A percentile compares a stretch with the other conserved stretches of the same genome.
phyloP scores from a whole-genome alignment of 192 early-diverging fungal species.

The Podila epigama region DNA sequence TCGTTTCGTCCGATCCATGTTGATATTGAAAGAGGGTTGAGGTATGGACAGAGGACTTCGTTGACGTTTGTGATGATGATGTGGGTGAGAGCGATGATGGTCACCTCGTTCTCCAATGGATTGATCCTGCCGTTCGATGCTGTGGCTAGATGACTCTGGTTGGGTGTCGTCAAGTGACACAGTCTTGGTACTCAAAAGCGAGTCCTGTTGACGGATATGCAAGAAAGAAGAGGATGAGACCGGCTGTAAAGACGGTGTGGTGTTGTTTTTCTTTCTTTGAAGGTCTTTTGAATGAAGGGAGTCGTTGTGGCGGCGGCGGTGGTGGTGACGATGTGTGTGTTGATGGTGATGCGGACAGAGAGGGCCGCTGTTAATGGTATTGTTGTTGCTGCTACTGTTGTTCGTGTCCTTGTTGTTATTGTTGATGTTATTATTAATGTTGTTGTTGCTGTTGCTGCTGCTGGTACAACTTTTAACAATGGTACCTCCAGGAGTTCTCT shows the following conservation, averaged over 20 bases:
- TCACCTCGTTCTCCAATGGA: neutral
- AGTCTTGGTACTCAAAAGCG: too few species aligned
- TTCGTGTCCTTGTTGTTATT: slow-evolving; percentile 1
- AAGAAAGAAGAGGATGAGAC: too few species aligned
- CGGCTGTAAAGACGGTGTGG: too few species aligned
- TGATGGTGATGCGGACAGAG: neutral
- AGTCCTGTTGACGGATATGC: too few species aligned
- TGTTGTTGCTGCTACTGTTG: neutral
- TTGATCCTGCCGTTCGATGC: neutral
- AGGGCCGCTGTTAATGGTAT: neutral
- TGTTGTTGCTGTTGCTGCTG: slow-evolving; percentile 3
- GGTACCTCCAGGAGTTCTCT: neutral
- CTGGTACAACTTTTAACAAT: slow-evolving; percentile 3
- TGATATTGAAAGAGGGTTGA: slow-evolving; percentile 5
- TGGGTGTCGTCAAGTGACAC: neutral
- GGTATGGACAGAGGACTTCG: slow-evolving; percentile 21
- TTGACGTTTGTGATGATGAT: slow-evolving; percentile 30
- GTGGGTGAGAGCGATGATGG: slow-evolving; percentile 6
- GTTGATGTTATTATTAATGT: slow-evolving; percentile 4
- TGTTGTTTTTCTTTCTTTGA: slow-evolving; percentile 7
- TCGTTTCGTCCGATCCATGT: slow-evolving; percentile 26
- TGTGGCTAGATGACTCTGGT: slow-evolving; percentile 5
- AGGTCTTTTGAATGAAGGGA: slow-evolving; percentile 4
- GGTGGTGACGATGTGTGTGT: slow-evolving; percentile 6
- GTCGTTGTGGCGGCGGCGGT: slow-evolving; percentile 3